Percentiles rank a stretch among this genome's conserved stretches.
Evolutionary conservation across 768 basidiomycete species (phyloP).

Genomic region (Boletus sensibilis): DNA sequence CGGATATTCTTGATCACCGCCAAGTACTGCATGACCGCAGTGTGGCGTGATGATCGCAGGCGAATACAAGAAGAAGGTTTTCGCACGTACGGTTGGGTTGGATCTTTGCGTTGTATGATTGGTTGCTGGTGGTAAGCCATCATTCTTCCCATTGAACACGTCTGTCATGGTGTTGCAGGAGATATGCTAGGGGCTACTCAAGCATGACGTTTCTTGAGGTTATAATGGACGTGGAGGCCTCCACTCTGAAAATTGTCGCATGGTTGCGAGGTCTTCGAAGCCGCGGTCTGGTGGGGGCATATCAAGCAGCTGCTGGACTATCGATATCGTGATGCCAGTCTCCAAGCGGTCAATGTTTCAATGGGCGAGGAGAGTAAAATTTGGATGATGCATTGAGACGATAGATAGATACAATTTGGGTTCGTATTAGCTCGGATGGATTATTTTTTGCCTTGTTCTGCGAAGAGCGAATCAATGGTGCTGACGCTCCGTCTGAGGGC

Average conservation of each 20-base stretch:
- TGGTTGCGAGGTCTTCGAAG: slow-evolving; percentile 66
- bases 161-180: slow-evolving; percentile 41
- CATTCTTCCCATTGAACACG: neutral
- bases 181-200: slow-evolving; percentile 53
- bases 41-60: slow-evolving; percentile 69
- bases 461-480: slow-evolving; percentile 55
- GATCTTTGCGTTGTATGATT: slow-evolving; percentile 53
- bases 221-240: slow-evolving; percentile 63
- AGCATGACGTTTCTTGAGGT: slow-evolving; percentile 54
- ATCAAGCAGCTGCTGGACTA: slow-evolving; percentile 70
- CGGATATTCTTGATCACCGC: slow-evolving; percentile 92
- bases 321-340: slow-evolving; percentile 22
- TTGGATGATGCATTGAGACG: neutral
- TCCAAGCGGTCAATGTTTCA: neutral
- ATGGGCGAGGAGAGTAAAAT: neutral
- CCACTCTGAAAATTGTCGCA: slow-evolving; percentile 49
- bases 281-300: slow-evolving; percentile 63
- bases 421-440: neutral
- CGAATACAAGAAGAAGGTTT: slow-evolving; percentile 53
- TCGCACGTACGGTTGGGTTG: slow-evolving; percentile 41
- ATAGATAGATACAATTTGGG: slow-evolving; percentile 1
- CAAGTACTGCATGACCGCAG: slow-evolving; percentile 78
- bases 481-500: slow-evolving; percentile 43
- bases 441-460: slow-evolving; percentile 24
- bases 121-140: slow-evolving; percentile 70